Evolutionary conservation across 345 rosid genomes (phyloP), one percentile per base, ranked within the genome.

Genomic region (Excoecaria agallocha): DNA sequence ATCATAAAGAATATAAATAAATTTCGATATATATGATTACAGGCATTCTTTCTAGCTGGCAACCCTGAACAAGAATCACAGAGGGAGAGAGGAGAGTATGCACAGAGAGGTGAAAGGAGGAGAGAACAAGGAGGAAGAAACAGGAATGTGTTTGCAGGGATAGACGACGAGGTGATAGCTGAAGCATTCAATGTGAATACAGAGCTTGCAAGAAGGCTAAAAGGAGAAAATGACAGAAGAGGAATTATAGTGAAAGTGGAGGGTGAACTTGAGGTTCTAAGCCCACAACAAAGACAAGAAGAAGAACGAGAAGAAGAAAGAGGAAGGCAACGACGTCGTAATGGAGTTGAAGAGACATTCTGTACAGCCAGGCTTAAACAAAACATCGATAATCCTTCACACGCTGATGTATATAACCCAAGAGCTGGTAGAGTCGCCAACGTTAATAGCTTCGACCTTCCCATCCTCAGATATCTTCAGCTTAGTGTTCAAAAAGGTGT

Each of bases 131-230:
- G 12, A 61, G 3, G 19, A 61, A 30, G 43, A 15, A 3, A 12
- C n/a, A 1, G 66, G 17, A 61, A 61, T 37, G 43, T 61, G 0
- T 61, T 61, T 20, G 17, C 66, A 0, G 66, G 66, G 2, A 61
- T 61, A 61, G 66, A 61, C n/a, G 66, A 61, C 1, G 43, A 61
- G 19, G 1, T 61, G 41, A 20, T 61, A 61, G 66, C 43, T 3
- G 66, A 61, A 61, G 38, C 66, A 12, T 61, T 61, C 66, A 61
- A 61, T n/a, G 10, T 61, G 5, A 61, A 61, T 19, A 61, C 66
- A 1, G 66, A 61, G 19, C 38, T 61, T 5, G 66, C 66, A 61
- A 30, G 66, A 61, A 30, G n/a, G 43, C 17, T 61, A 25, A 61
- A 61, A 4, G 66, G 66, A 12, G 66, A 61, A 38, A 61, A 61